These are phyloP conservation scores for Suhomyces xylopsoci DNA, from an alignment of 805 yeast genomes.

Conservation along the genomic window DNA sequence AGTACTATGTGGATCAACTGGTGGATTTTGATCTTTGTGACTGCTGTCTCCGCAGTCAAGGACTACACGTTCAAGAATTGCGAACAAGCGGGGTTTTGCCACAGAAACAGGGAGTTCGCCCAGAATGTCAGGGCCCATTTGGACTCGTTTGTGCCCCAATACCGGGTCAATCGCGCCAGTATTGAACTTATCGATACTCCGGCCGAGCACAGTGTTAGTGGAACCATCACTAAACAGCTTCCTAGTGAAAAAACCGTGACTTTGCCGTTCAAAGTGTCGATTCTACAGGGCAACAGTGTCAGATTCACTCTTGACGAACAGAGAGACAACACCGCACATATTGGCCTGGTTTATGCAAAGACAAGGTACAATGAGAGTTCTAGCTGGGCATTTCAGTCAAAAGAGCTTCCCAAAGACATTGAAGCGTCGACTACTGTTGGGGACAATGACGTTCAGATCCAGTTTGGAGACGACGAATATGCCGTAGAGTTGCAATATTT, in stretches of 20 bases:
- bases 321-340: constrained; percentile 15
- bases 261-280: constrained; percentile 56
- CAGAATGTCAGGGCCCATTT: constrained; percentile 12
- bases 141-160: constrained; percentile 15
- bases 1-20: constrained; percentile 1
- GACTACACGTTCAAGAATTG: constrained; percentile 74
- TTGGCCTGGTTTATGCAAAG: constrained; percentile 11
- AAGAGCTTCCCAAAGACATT: not conserved
- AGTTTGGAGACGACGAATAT: not conserved
- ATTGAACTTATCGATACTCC: constrained; percentile 8
- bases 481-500: constrained; percentile 32
- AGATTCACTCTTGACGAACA: constrained; percentile 68
- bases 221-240: constrained; percentile 43
- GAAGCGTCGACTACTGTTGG: not conserved
- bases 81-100: constrained; percentile 78
- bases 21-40: not conserved
- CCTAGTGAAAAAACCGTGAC: constrained; percentile 20
- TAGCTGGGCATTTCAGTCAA: constrained; percentile 51
- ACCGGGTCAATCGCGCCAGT: constrained; percentile 21
- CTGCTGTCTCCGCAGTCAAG: constrained; percentile 42
- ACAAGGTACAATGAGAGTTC: constrained; percentile 60
- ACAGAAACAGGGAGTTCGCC: constrained; percentile 72
- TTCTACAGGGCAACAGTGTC: constrained; percentile 57
- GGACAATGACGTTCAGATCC: not conserved
- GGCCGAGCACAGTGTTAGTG: constrained; percentile 36